phyloP scores from a whole-genome alignment of 1,284 basidiomycete genomes.

The Irpex lacteus region DNA sequence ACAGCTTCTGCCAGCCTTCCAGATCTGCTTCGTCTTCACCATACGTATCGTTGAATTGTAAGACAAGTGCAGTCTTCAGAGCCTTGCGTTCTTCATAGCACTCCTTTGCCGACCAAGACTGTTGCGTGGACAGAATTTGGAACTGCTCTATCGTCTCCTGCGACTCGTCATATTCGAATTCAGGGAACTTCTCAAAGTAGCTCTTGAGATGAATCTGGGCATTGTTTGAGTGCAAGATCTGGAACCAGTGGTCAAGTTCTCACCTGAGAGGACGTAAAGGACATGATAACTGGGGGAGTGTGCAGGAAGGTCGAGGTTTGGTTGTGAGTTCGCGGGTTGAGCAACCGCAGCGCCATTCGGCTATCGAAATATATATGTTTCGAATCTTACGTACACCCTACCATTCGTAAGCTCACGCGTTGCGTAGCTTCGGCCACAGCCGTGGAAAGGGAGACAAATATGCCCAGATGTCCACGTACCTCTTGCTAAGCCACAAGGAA shows the following conservation, averaged over 20 bases:
- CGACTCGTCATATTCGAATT: not conserved
- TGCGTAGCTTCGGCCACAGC: too few species aligned
- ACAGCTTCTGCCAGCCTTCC: constrained; percentile 31
- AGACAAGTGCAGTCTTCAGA: constrained; percentile 29
- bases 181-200: not conserved
- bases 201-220: not conserved
- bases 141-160: not conserved
- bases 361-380: too few species aligned
- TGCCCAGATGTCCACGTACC: too few species aligned
- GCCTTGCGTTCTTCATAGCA: constrained; percentile 8
- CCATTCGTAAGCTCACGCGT: too few species aligned
- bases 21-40: constrained; percentile 32
- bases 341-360: too few species aligned
- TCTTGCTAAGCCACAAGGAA: too few species aligned
- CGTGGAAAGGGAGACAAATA: too few species aligned
- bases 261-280: not conserved
- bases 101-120: not conserved
- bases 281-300: too few species aligned
- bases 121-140: not conserved
- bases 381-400: too few species aligned
- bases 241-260: not conserved
- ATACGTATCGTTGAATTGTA: constrained; percentile 37
- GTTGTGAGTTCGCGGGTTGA: too few species aligned
- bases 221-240: not conserved
- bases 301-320: too few species aligned